These are phyloP conservation scores for Zygoascus meyerae DNA, from an alignment of 1,139 yeast species.

Conservation along the genomic window DNA sequence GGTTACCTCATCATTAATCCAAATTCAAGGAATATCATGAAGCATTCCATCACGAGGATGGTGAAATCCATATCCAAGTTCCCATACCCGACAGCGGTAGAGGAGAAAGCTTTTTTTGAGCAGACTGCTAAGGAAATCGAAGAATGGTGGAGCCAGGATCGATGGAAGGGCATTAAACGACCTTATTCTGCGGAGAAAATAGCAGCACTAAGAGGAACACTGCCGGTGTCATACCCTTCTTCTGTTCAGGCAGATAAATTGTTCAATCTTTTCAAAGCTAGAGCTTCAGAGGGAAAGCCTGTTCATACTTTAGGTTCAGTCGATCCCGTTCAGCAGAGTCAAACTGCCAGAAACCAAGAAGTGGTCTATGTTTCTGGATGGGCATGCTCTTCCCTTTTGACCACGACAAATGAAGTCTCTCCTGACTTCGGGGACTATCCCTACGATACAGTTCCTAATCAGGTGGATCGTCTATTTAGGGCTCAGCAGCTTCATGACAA, in stretches of 20 bases:
- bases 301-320: conserved; percentile 56
- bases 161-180: conserved; percentile 46
- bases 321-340: conserved; percentile 59
- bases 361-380: conserved; percentile 60
- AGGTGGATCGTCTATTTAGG: conserved; percentile 53
- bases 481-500: conserved; percentile 56
- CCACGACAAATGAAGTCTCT: conserved; percentile 54
- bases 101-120: conserved; percentile 32
- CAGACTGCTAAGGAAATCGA: conserved; percentile 36
- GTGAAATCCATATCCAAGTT: conserved; percentile 31
- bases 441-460: conserved; percentile 61
- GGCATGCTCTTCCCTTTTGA: conserved; percentile 50
- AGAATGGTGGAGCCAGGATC: conserved; percentile 48
- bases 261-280: conserved; percentile 40
- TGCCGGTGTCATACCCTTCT: conserved; percentile 45
- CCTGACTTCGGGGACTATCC: conserved; percentile 63
- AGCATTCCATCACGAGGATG: conserved; percentile 1
- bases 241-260: conserved; percentile 52
- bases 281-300: conserved; percentile 42
- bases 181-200: conserved; percentile 51
- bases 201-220: conserved; percentile 48
- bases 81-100: conserved; percentile 34
- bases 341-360: conserved; percentile 48
- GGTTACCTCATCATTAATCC: neutral
- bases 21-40: neutral